Conservation (phyloP, 2,329 filamentous ascomycete species). For the Ceratocystis huliohia region DNA sequence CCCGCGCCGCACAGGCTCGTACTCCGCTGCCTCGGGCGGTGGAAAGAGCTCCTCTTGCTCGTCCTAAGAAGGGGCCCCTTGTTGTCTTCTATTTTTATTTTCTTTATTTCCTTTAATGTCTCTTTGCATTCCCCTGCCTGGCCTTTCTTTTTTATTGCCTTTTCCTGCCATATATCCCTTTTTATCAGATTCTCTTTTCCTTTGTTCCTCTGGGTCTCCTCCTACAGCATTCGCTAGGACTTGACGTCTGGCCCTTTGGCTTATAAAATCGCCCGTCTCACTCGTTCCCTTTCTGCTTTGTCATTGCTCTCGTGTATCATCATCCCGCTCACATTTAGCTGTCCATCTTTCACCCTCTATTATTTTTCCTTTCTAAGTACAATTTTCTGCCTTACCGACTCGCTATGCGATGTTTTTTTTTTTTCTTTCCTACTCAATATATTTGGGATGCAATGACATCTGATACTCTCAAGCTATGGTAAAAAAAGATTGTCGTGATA, state of each 20-base stretch:
- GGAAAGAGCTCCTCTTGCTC: neutral
- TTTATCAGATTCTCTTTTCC: neutral
- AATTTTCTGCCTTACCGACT: neutral
- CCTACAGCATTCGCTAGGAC: neutral
- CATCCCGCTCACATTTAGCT: neutral
- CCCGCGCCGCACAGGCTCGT: neutral
- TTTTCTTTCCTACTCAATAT: neutral
- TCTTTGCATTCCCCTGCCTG: neutral
- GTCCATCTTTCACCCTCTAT: neutral
- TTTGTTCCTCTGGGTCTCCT: neutral
- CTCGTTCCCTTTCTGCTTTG: neutral
- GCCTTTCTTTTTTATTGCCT: neutral
- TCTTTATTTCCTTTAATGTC: neutral
- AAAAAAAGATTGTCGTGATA: no score
- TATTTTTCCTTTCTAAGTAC: neutral
- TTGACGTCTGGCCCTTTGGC: neutral
- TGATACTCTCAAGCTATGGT: neutral
- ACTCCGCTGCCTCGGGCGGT: neutral
- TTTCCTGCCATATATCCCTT: neutral
- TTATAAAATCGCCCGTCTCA: neutral
- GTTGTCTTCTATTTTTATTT: neutral
- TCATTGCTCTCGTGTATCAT: neutral
- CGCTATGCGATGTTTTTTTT: neutral
- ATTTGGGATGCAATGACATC: neutral
- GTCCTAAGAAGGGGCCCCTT: neutral